A percentile compares a stretch with the other conserved stretches of the same genome.
Evolutionary conservation across 768 basidiomycete species (phyloP).

Genomic region (Clavulina sp.): DNA sequence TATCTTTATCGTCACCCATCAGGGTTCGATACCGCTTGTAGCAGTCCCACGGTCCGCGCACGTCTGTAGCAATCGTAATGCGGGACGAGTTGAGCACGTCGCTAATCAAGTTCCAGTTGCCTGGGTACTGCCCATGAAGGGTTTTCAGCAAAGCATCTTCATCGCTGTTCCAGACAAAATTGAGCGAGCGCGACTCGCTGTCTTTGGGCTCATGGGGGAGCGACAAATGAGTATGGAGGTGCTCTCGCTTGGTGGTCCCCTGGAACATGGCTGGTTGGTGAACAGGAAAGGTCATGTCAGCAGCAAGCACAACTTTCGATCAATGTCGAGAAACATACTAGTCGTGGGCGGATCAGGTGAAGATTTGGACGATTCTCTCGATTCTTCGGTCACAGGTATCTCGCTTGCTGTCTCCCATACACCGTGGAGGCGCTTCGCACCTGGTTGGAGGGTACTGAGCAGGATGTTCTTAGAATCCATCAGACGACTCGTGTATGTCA

Average conservation of each 20-base stretch:
- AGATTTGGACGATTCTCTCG: constrained; percentile 6
- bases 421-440: constrained; percentile 50
- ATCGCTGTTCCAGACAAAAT: constrained; percentile 12
- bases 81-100: constrained; percentile 27
- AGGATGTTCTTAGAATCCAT: constrained; percentile 74
- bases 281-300: background rate
- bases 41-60: constrained; percentile 25
- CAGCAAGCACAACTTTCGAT: background rate
- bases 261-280: constrained; percentile 4
- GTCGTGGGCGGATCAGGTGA: constrained; percentile 9
- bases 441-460: constrained; percentile 67
- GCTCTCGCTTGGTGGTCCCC: background rate
- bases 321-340: constrained; percentile 2
- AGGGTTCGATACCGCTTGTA: constrained; percentile 23
- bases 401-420: constrained; percentile 40
- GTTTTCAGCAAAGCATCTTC: constrained; percentile 23
- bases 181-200: constrained; percentile 2
- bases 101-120: constrained; percentile 29
- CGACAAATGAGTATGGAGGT: background rate
- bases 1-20: background rate
- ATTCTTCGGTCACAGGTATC: constrained; percentile 12
- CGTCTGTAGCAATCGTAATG: constrained; percentile 22
- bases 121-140: constrained; percentile 22
- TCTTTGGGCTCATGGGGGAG: constrained; percentile 3
- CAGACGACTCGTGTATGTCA: constrained; percentile 58